Conservation (phyloP, 2,329 filamentous ascomycete genomes). For the Myriosclerotinia scirpicola region DNA sequence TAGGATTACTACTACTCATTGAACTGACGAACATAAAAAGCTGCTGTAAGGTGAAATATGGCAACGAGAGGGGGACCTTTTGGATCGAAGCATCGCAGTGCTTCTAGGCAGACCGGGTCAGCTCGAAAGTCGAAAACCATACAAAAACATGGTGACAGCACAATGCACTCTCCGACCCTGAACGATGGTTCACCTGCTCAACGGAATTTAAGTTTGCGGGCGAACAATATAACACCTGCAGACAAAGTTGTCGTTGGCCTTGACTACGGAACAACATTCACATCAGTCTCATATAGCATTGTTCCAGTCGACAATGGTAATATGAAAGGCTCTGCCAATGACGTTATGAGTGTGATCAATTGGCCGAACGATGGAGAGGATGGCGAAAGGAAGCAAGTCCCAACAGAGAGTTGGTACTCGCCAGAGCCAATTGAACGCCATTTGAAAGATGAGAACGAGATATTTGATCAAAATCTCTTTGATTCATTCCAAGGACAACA, state of each 20-base stretch:
- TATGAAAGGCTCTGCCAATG: slow-evolving; percentile 18
- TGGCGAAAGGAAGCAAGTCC: slow-evolving; percentile 27
- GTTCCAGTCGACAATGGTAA: slow-evolving; percentile 7
- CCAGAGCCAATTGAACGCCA: slow-evolving; percentile 11
- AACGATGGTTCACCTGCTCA: not conserved
- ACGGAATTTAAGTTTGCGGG: not conserved
- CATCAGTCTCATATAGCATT: slow-evolving; percentile 27
- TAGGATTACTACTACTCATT: too few relatives aligned
- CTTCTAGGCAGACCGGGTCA: not conserved
- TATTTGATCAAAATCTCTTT: slow-evolving; percentile 19
- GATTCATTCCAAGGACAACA: slow-evolving; percentile 15
- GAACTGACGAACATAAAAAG: too few relatives aligned
- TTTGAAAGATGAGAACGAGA: not conserved
- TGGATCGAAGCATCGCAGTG: not conserved
- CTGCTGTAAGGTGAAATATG: not conserved
- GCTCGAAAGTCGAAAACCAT: not conserved
- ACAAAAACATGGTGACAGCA: not conserved
- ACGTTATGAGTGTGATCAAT: slow-evolving; percentile 28
- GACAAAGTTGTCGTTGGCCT: slow-evolving; percentile 26
- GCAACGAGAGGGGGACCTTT: not conserved
- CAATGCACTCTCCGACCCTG: not conserved
- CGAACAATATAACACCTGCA: not conserved
- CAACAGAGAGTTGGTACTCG: slow-evolving; percentile 33
- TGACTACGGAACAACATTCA: slow-evolving; percentile 30
- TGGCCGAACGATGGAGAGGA: slow-evolving; percentile 27